phyloP scores from a whole-genome alignment of 2,329 filamentous ascomycete genomes.

The Xylariales sp. region DNA sequence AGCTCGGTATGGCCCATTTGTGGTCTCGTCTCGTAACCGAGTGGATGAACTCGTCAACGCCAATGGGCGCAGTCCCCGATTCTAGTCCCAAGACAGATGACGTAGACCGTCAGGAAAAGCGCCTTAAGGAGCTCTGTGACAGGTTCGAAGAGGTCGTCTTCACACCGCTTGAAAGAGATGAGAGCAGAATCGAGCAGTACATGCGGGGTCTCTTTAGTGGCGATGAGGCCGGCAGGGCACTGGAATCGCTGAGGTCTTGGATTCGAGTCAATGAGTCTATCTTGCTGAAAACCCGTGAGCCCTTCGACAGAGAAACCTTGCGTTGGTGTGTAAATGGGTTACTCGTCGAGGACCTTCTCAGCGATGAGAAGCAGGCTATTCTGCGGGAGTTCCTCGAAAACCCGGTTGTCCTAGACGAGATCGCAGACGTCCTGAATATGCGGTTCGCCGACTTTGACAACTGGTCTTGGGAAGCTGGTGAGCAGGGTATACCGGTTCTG shows the following conservation, averaged over 20 bases:
- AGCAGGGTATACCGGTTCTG: slow-evolving; percentile 55
- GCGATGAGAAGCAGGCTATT: slow-evolving; percentile 56
- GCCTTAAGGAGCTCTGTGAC: slow-evolving; percentile 52
- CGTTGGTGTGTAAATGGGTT: slow-evolving; percentile 53
- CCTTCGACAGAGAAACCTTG: slow-evolving; percentile 50
- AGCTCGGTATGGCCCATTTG: slow-evolving; percentile 50
- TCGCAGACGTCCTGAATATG: slow-evolving; percentile 58
- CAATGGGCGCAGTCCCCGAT: slow-evolving; percentile 23
- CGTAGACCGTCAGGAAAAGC: slow-evolving; percentile 52
- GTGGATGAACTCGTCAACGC: slow-evolving; percentile 52
- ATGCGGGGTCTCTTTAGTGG: slow-evolving; percentile 49
- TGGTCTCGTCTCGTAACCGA: slow-evolving; percentile 55
- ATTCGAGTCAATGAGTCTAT: slow-evolving; percentile 35
- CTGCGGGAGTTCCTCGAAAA: slow-evolving; percentile 55
- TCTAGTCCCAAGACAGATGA: slow-evolving; percentile 45
- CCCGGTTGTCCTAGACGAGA: slow-evolving; percentile 54
- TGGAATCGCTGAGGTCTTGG: slow-evolving; percentile 32
- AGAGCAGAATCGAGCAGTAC: slow-evolving; percentile 49
- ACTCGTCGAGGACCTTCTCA: slow-evolving; percentile 55
- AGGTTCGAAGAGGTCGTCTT: slow-evolving; percentile 56
- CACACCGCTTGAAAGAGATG: slow-evolving; percentile 50
- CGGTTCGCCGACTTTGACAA: slow-evolving; percentile 54
- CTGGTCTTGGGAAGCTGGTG: slow-evolving; percentile 57
- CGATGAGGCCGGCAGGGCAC: slow-evolving; percentile 44
- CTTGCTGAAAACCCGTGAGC: slow-evolving; percentile 44